Percentiles rank a stretch among this genome's conserved stretches.
Evolutionary conservation across 495 filamentous ascomycete genomes (phyloP).

Genomic region (Lasiosphaeris hirsuta): DNA sequence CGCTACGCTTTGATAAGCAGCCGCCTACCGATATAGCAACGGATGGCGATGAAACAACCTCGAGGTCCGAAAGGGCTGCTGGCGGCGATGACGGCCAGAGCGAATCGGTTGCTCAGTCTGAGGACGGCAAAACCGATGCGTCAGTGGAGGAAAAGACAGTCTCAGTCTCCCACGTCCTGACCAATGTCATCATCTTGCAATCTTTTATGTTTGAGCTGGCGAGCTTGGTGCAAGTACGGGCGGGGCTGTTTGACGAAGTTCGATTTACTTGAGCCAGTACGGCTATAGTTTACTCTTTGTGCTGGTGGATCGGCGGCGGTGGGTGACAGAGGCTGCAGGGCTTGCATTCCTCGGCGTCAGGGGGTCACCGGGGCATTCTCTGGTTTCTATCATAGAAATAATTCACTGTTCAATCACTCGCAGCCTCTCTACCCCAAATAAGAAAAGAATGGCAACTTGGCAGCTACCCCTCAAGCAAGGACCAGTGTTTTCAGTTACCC

Average conservation of each 20-base stretch:
- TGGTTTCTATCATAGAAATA: not conserved
- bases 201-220: conserved; percentile 89
- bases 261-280: conserved; percentile 50
- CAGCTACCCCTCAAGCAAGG: too few relatives aligned
- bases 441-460: too few relatives aligned
- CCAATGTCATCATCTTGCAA: conserved; percentile 69
- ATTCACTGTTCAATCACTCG: not conserved
- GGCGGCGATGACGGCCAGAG: conserved; percentile 19
- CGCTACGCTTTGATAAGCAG: conserved; percentile 36
- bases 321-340: not conserved
- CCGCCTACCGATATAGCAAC: conserved; percentile 19
- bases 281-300: not conserved
- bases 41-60: conserved; percentile 13
- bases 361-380: not conserved
- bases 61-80: conserved; percentile 16
- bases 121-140: conserved; percentile 39
- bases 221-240: conserved; percentile 80
- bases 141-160: conserved; percentile 46
- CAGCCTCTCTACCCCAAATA: not conserved
- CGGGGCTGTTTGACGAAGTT: conserved; percentile 83
- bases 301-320: not conserved
- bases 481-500: too few relatives aligned
- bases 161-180: conserved; percentile 82
- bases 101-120: conserved; percentile 29
- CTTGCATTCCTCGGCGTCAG: conserved; percentile 18